These are phyloP conservation scores for Sextonia rubra DNA, from an alignment of 164 flowering plant species.

Conservation along the genomic window DNA sequence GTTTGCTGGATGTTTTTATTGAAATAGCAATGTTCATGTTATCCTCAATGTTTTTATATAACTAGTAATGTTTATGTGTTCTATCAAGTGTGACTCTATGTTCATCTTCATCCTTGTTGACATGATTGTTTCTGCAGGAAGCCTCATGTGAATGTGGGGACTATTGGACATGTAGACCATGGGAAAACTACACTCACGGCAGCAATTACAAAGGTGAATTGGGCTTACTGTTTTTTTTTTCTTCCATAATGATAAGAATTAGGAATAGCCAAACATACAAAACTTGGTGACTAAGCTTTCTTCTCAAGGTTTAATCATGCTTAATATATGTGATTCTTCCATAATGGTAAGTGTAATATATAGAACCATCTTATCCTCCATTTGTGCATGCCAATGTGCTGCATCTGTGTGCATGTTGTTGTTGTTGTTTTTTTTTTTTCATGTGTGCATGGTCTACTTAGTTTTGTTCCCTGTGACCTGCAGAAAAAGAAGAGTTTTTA, in stretches of 20 bases:
- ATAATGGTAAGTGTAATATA: too few relatives aligned
- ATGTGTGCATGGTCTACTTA: not conserved
- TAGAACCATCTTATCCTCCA: too few relatives aligned
- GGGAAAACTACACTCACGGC: constrained; percentile 98
- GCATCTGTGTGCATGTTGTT: not conserved
- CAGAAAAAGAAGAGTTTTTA: not conserved
- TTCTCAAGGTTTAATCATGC: too few relatives aligned
- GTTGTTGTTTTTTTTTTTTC: not conserved
- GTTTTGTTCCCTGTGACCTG: too few relatives aligned
- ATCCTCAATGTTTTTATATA: not conserved
- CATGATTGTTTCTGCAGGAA: constrained; percentile 44
- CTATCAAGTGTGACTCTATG: not conserved
- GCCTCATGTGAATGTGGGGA: constrained; percentile 94
- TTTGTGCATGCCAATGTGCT: too few relatives aligned
- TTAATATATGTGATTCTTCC: too few relatives aligned
- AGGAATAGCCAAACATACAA: too few relatives aligned
- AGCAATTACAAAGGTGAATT: constrained; percentile 79
- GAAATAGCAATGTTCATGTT: not conserved
- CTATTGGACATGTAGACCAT: constrained; percentile 98
- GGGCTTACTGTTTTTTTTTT: not conserved
- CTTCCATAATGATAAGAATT: not conserved
- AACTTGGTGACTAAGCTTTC: too few relatives aligned
- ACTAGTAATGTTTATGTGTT: not conserved
- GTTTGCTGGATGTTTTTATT: too few relatives aligned
- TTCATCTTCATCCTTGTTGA: not conserved